Conservation (phyloP, 768 basidiomycete genomes). For the Hypholoma sublateritium region DNA sequence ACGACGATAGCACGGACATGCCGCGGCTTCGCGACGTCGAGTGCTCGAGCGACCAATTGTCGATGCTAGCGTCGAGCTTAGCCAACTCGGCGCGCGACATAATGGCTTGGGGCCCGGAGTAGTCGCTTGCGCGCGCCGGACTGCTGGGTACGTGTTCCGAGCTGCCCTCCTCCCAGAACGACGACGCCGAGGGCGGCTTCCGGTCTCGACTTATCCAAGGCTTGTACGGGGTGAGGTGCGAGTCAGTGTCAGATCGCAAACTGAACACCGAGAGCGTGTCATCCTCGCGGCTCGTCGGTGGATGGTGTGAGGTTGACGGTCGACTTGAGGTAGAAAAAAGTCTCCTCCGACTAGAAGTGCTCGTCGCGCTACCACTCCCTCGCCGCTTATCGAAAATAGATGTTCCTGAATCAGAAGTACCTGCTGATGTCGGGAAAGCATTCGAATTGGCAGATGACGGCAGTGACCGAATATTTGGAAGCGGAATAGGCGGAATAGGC, state of each 20-base stretch:
- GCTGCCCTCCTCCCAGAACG: slow-evolving; percentile 49
- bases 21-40: slow-evolving; percentile 28
- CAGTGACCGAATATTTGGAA: slow-evolving; percentile 29
- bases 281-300: slow-evolving; percentile 39
- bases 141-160: slow-evolving; percentile 36
- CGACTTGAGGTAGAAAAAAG: slow-evolving; percentile 62
- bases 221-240: slow-evolving; percentile 22
- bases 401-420: slow-evolving; percentile 14
- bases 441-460: slow-evolving; percentile 20
- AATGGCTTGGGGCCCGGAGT: slow-evolving; percentile 64
- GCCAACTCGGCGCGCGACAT: slow-evolving; percentile 68
- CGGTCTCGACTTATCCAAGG: slow-evolving; percentile 21
- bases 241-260: slow-evolving; percentile 44
- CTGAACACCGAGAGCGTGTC: slow-evolving; percentile 58
- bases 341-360: slow-evolving; percentile 46
- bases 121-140: slow-evolving; percentile 30
- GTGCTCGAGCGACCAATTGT: slow-evolving; percentile 17
- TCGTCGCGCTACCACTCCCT: slow-evolving; percentile 30
- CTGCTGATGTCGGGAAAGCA: slow-evolving; percentile 15
- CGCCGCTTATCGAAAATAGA: slow-evolving; percentile 18
- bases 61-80: slow-evolving; percentile 53
- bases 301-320: slow-evolving; percentile 49
- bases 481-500: slow-evolving; percentile 51
- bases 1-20: slow-evolving; percentile 38
- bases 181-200: slow-evolving; percentile 23